Conservation (phyloP, 768 basidiomycete genomes). For the Arthromyces matolae region DNA sequence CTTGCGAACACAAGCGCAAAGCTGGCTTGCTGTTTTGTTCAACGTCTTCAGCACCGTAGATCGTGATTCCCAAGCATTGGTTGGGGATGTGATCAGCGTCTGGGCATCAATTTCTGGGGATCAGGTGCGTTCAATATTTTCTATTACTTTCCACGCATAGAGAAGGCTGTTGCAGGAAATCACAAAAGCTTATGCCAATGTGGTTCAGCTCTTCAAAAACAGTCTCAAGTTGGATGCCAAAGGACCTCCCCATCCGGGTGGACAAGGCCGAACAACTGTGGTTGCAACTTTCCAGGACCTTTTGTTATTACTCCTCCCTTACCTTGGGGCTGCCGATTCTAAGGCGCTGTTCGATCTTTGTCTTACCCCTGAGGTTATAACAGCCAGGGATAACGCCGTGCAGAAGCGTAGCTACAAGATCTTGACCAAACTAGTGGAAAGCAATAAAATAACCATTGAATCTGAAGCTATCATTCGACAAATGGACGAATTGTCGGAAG, state of each 20-base stretch:
- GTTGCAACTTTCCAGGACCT: conserved; percentile 78
- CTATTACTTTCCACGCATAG: neutral
- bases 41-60: conserved; percentile 90
- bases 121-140: conserved; percentile 38
- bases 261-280: conserved; percentile 40
- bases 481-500: conserved; percentile 61
- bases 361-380: conserved; percentile 63
- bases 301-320: conserved; percentile 77
- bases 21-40: conserved; percentile 93
- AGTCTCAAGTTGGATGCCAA: conserved; percentile 47
- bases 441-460: conserved; percentile 50
- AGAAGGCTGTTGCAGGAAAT: conserved; percentile 50
- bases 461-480: conserved; percentile 58
- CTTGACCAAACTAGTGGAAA: conserved; percentile 69
- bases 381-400: conserved; percentile 77
- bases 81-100: conserved; percentile 84
- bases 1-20: conserved; percentile 76
- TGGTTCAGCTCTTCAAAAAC: conserved; percentile 65
- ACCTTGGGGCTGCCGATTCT: conserved; percentile 60
- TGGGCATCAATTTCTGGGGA: conserved; percentile 82
- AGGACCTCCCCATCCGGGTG: conserved; percentile 23
- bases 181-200: conserved; percentile 75
- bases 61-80: conserved; percentile 68
- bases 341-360: conserved; percentile 65
- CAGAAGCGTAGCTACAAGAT: conserved; percentile 96